Conservation (phyloP, 2,329 filamentous ascomycete genomes). For the Cladorrhinum sp. region DNA sequence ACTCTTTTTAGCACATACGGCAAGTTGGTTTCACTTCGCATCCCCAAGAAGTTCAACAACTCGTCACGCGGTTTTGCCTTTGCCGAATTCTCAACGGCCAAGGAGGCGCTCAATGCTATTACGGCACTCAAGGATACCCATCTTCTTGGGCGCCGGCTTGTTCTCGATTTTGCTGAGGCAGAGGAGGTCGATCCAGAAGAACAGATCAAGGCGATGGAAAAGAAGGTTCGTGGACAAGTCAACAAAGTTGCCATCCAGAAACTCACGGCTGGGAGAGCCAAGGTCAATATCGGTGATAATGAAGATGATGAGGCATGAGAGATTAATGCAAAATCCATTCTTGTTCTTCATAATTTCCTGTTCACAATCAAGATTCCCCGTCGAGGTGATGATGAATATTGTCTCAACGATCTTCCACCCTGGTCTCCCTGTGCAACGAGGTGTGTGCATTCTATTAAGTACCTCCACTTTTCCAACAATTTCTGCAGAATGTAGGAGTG, state of each 20-base stretch:
- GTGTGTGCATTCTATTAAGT: constrained; percentile 18
- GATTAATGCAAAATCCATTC: constrained; percentile 27
- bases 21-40: constrained; percentile 83
- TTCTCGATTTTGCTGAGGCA: constrained; percentile 86
- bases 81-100: constrained; percentile 87
- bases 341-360: constrained; percentile 9
- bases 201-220: constrained; percentile 94
- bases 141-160: constrained; percentile 82
- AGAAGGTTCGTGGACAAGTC: constrained; percentile 86
- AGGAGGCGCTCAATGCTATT: constrained; percentile 86
- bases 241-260: constrained; percentile 89
- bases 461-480: constrained; percentile 19
- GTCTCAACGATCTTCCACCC: constrained; percentile 24
- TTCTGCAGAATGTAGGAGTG: too few species aligned
- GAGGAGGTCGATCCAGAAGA: constrained; percentile 90
- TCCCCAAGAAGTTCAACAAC: constrained; percentile 93
- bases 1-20: constrained; percentile 86
- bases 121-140: constrained; percentile 90
- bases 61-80: constrained; percentile 92
- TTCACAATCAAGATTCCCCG: too few species aligned
- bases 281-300: constrained; percentile 80
- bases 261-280: constrained; percentile 79
- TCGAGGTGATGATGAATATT: constrained; percentile 17
- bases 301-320: constrained; percentile 52
- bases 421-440: constrained; percentile 27